phyloP scores from a whole-genome alignment of 1,139 yeast genomes.

The Yamadazyma triangularis region DNA sequence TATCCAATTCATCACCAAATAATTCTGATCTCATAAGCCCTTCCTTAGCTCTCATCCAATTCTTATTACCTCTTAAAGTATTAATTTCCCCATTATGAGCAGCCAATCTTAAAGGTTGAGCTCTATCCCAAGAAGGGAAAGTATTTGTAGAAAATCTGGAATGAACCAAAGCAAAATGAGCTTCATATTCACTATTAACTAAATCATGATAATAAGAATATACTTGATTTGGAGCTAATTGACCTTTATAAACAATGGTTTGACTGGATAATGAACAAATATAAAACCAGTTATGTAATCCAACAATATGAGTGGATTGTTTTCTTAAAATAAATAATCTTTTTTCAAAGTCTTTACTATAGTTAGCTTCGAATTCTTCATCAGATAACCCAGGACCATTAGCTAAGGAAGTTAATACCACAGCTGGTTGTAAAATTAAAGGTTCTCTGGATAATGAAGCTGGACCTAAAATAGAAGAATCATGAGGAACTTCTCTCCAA shows the following conservation, averaged over 20 bases:
- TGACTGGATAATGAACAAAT: slow-evolving; percentile 87
- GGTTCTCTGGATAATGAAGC: slow-evolving; percentile 96
- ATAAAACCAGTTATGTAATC: slow-evolving; percentile 95
- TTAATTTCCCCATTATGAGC: slow-evolving; percentile 99
- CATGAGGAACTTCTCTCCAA: slow-evolving; percentile 96
- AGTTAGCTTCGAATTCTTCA: slow-evolving; percentile 53
- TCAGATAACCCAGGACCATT: slow-evolving; percentile 37
- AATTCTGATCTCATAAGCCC: slow-evolving; percentile 88
- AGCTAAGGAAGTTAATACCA: slow-evolving; percentile 61
- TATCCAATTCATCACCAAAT: slow-evolving; percentile 89
- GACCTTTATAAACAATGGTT: slow-evolving; percentile 96
- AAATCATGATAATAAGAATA: slow-evolving; percentile 92
- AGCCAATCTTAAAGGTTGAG: slow-evolving; percentile 95
- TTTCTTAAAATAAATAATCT: slow-evolving; percentile 83
- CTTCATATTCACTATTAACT: slow-evolving; percentile 87
- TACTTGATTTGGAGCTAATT: slow-evolving; percentile 93
- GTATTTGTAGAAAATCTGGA: slow-evolving; percentile 97
- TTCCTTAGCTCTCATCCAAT: slow-evolving; percentile 99
- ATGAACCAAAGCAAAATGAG: slow-evolving; percentile 94
- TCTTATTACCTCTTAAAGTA: slow-evolving; percentile 94
- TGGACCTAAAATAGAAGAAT: slow-evolving; percentile 88
- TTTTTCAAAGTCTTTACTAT: slow-evolving; percentile 71
- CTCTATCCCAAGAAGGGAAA: slow-evolving; percentile 99
- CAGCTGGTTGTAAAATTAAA: slow-evolving; percentile 79
- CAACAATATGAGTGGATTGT: slow-evolving; percentile 85